Evolutionary conservation across 768 basidiomycete species (phyloP).

Genomic region (Naematelia aurantialba): DNA sequence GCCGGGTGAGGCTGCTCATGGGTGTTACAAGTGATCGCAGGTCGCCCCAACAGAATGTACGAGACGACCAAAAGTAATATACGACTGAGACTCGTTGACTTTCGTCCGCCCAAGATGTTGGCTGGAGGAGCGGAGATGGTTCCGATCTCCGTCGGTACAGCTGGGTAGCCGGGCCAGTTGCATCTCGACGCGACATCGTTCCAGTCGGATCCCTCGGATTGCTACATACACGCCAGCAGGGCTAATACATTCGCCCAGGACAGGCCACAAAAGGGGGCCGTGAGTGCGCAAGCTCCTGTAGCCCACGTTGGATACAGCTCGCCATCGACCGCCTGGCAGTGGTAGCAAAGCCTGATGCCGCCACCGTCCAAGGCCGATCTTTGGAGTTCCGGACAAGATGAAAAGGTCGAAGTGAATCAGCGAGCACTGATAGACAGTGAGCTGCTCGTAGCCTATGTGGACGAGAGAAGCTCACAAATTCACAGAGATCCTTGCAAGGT

Average conservation of each 20-base stretch:
- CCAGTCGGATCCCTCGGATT: neutral
- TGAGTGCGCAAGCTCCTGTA: too few relatives aligned
- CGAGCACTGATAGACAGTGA: constrained; percentile 89
- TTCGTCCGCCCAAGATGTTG: neutral
- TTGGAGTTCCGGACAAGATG: constrained; percentile 37
- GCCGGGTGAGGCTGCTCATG: constrained; percentile 21
- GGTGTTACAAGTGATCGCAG: neutral
- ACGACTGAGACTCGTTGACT: neutral
- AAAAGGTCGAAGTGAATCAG: constrained; percentile 72
- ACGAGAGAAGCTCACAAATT: neutral
- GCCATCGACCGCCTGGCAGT: too few relatives aligned
- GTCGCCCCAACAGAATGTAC: neutral
- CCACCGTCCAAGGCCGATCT: constrained; percentile 35
- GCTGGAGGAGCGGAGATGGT: constrained; percentile 2
- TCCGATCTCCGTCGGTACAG: neutral
- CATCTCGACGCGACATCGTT: constrained; percentile 1
- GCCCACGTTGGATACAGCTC: too few relatives aligned
- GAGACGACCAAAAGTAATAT: neutral
- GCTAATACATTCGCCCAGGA: too few relatives aligned
- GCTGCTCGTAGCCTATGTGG: constrained; percentile 10
- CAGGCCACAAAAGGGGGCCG: too few relatives aligned
- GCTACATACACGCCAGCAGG: neutral
- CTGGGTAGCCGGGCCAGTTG: neutral
- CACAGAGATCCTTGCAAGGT: constrained; percentile 73
- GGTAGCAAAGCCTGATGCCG: too few relatives aligned